Evolutionary conservation across 768 basidiomycete species (phyloP), one percentile per base, ranked within the genome.

Genomic region (Mycena indigotica): DNA sequence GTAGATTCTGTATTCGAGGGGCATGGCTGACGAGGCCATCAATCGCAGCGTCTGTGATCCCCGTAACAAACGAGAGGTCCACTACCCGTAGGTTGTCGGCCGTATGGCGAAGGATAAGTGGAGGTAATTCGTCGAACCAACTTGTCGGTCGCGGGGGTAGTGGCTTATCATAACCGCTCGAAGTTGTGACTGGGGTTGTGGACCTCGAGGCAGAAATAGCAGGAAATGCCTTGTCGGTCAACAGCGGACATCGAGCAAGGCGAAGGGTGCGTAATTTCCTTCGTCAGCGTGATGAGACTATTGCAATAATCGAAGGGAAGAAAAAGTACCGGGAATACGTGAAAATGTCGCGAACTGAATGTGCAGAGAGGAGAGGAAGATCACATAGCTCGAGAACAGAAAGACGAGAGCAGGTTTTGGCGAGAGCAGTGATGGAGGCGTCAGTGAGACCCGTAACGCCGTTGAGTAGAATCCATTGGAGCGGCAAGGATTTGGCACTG

Each of bases 141-240:
- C 84, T 85, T 56, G 73, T 72, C 13, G 85, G 84, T 54, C 78
- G 75, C 53, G 79, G 81, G 6, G 84, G 83, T 40, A 84, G 69
- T 17, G 83, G 83, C 67, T 85, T 82, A 59, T 83, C 80, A 21
- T 66, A 62, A 19, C 61, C 62, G 62, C 60, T 54, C 55, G 60
- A 19, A 39, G 53, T 61, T 39, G 66, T 53, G 44, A 69, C 62
- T 23, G 66, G 50, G 16, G 71, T 67, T 23, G 65, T 64, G 26
- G 66, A 69, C 58, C 70, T 60, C 46, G 79, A 73, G 44, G 81
- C 79, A 12, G 92, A 91, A 69, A 95, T 89, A 0, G 85, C 85
- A 64, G 93, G 93, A 70, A 95, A 91, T 1, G 85, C 85, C 64
- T 81, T 85, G 75, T 95, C 92, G 25, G 89, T 89, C 63, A 97